phyloP scores from a whole-genome alignment of 2,329 filamentous ascomycete species.

The Rutstroemia sp. region DNA sequence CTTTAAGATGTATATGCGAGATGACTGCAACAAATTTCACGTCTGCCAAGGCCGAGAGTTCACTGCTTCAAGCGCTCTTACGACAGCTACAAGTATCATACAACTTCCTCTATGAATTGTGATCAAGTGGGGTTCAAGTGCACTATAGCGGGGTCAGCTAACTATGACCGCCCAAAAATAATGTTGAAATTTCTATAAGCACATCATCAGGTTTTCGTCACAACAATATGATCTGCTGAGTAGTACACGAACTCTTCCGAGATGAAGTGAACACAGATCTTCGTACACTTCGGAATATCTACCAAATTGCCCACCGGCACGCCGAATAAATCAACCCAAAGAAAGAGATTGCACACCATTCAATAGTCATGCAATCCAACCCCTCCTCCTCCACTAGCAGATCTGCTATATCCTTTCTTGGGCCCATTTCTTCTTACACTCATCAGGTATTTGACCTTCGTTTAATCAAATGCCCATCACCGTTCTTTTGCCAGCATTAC shows the following conservation, averaged over 20 bases:
- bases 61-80: no score
- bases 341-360: slow-evolving; percentile 2
- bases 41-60: neutral
- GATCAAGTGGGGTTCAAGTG: neutral
- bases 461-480: slow-evolving; percentile 10
- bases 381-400: neutral
- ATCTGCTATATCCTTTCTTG: slow-evolving; percentile 48
- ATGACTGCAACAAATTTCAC: neutral
- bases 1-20: neutral
- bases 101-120: neutral
- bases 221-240: slow-evolving; percentile 3
- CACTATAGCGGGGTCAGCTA: neutral
- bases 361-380: slow-evolving; percentile 5
- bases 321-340: neutral
- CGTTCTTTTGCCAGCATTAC: slow-evolving; percentile 9
- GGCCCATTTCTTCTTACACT: slow-evolving; percentile 59
- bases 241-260: slow-evolving; percentile 5
- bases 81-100: no score
- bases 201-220: neutral
- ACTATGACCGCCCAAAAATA: neutral
- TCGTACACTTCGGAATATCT: neutral
- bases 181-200: neutral
- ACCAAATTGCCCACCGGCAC: neutral
- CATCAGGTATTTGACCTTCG: slow-evolving; percentile 48
- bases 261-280: slow-evolving; percentile 5